Evolutionary conservation across 2,329 filamentous ascomycete genomes (phyloP).

Genomic region (Penicillium sp.): DNA sequence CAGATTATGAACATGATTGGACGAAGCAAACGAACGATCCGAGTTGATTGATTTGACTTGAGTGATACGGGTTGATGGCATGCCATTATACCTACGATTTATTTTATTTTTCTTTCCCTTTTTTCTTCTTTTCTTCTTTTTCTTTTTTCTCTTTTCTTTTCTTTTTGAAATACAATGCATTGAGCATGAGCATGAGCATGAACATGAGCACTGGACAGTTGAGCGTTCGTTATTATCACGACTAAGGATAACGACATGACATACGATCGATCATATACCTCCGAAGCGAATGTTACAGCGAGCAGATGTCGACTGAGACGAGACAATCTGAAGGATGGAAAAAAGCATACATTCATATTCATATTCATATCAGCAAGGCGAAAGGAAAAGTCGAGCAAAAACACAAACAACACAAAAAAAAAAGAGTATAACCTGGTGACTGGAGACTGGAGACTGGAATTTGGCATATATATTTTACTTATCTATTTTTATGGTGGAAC

Average conservation of each 20-base stretch:
- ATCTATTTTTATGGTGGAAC: background rate
- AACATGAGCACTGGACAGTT: background rate
- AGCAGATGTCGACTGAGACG: background rate
- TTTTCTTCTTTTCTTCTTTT: background rate
- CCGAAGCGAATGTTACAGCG: background rate
- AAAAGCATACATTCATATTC: no score
- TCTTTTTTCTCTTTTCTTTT: background rate
- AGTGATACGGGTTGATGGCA: background rate
- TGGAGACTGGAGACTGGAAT: background rate
- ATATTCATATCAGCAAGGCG: background rate
- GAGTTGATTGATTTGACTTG: background rate
- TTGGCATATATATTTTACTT: background rate
- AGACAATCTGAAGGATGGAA: no score
- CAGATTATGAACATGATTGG: constrained; percentile 14
- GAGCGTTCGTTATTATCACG: constrained; percentile 5
- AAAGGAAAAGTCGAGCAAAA: background rate
- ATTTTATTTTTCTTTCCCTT: background rate
- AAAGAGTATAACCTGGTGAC: background rate
- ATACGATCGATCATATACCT: background rate
- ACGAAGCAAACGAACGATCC: constrained; percentile 9
- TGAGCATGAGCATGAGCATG: background rate
- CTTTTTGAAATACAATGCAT: background rate
- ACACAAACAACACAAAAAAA: background rate
- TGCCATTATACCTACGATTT: background rate
- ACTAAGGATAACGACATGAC: background rate